Conservation (phyloP, 441 rosid species). For the Pelargonium fulgidum region DNA sequence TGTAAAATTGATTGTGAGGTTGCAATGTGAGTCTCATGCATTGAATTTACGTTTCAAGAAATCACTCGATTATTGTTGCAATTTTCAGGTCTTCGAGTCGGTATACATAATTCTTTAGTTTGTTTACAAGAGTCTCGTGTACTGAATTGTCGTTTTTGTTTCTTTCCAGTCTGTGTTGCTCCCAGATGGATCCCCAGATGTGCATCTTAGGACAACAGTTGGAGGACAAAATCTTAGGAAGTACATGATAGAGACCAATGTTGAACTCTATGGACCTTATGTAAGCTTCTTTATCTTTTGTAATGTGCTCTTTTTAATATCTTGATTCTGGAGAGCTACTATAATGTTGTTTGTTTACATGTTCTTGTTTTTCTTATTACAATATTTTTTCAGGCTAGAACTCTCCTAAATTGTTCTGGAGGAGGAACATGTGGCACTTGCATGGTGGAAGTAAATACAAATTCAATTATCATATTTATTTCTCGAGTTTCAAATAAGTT, state of each 20-base stretch:
- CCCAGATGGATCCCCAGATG: constrained; percentile 85
- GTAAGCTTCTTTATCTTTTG: constrained; percentile 32
- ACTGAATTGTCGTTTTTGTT: not conserved
- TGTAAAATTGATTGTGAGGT: no score
- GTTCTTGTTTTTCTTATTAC: no score
- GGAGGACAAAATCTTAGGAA: constrained; percentile 88
- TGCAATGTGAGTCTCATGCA: no score
- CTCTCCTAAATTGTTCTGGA: constrained; percentile 75
- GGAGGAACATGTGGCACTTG: constrained; percentile 89
- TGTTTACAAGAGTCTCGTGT: not conserved
- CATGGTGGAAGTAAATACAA: constrained; percentile 65
- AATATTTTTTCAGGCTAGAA: constrained; percentile 46
- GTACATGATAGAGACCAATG: constrained; percentile 68
- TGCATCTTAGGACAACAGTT: constrained; percentile 54
- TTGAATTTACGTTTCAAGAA: no score
- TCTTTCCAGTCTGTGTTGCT: constrained; percentile 58
- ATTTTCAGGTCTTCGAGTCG: no score
- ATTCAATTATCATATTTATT: not conserved
- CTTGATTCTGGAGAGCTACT: not conserved
- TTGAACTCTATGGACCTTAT: constrained; percentile 86
- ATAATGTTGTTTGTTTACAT: not conserved
- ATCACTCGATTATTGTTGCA: no score
- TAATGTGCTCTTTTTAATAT: not conserved
- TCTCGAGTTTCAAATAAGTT: not conserved
- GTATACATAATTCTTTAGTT: no score